These are phyloP conservation scores for Phyllosticta paracitricarpa DNA, from an alignment of 2,329 filamentous ascomycete species.

Conservation along the genomic window DNA sequence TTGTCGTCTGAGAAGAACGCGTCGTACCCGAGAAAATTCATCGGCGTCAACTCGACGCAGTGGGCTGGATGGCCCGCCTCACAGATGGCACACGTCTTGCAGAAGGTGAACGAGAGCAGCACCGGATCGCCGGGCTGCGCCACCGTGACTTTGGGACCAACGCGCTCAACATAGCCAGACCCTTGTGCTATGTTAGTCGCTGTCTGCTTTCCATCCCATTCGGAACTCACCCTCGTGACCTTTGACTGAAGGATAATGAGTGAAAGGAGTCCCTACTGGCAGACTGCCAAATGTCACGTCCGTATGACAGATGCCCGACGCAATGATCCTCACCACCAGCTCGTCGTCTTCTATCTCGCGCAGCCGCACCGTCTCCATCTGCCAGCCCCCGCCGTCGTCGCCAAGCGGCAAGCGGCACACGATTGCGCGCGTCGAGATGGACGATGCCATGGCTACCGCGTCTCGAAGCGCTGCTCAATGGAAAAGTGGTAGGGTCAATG, in stretches of 20 bases:
- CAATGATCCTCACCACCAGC: conserved; percentile 43
- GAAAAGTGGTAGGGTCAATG: no score
- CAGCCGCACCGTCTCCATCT: conserved; percentile 28
- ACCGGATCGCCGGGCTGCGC: conserved; percentile 38
- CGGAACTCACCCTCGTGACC: conserved; percentile 41
- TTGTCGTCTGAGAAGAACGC: conserved; percentile 17
- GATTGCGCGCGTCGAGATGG: conserved; percentile 24
- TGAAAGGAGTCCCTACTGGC: conserved; percentile 17
- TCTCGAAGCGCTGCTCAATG: no score
- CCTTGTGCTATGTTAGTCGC: not conserved
- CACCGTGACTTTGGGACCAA: conserved; percentile 32
- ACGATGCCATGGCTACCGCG: not conserved
- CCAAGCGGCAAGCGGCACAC: conserved; percentile 28
- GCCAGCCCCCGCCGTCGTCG: conserved; percentile 27
- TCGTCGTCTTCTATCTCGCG: conserved; percentile 35
- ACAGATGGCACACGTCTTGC: conserved; percentile 39
- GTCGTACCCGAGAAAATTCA: conserved; percentile 32
- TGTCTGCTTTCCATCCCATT: not conserved
- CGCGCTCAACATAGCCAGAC: conserved; percentile 38
- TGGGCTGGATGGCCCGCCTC: conserved; percentile 36
- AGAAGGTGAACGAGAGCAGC: conserved; percentile 40
- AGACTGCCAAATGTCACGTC: conserved; percentile 39
- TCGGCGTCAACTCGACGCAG: conserved; percentile 38
- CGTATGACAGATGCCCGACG: conserved; percentile 47
- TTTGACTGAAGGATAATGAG: conserved; percentile 38